These are phyloP conservation scores for Thuja plicata DNA, from an alignment of 83 land plant species.

Conservation along the genomic window DNA sequence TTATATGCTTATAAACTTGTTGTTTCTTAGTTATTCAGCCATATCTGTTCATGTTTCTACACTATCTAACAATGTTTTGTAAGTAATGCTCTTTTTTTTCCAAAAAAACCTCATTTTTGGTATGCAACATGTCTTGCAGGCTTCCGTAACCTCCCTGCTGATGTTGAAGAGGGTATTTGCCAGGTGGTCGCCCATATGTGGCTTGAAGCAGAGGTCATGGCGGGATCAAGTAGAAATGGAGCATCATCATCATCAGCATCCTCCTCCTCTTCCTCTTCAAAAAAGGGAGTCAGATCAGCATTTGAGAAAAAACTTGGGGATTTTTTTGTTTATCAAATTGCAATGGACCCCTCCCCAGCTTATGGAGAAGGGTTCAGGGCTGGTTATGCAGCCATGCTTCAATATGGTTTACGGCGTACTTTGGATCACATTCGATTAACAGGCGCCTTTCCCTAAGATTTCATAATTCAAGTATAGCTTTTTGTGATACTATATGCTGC, in stretches of 20 bases:
- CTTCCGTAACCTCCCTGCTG: conserved; percentile 62
- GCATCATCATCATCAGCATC: conserved; percentile 39
- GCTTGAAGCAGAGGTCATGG: conserved; percentile 80
- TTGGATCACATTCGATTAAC: conserved; percentile 77
- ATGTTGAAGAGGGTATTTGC: conserved; percentile 92
- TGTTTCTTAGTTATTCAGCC: not conserved
- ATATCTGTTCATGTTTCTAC: not conserved
- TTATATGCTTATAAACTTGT: not conserved
- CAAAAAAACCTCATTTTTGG: not conserved
- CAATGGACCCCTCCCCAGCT: conserved; percentile 75
- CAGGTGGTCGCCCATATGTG: conserved; percentile 87
- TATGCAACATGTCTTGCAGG: conserved; percentile 27
- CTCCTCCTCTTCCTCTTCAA: conserved; percentile 30
- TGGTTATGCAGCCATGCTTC: conserved; percentile 58
- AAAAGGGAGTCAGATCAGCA: conserved; percentile 51
- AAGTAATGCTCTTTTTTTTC: not conserved
- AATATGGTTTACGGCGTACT: conserved; percentile 69
- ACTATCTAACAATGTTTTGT: not conserved
- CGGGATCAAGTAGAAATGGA: conserved; percentile 18
- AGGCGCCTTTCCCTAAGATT: conserved; percentile 55
- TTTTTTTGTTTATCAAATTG: conserved; percentile 89
- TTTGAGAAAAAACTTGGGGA: conserved; percentile 75
- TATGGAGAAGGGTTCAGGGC: conserved; percentile 90
- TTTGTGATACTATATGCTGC: not conserved
- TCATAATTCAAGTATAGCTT: not conserved